Evolutionary conservation across 1,284 basidiomycete genomes (phyloP).

Genomic region (Pseudozyma pruni): DNA sequence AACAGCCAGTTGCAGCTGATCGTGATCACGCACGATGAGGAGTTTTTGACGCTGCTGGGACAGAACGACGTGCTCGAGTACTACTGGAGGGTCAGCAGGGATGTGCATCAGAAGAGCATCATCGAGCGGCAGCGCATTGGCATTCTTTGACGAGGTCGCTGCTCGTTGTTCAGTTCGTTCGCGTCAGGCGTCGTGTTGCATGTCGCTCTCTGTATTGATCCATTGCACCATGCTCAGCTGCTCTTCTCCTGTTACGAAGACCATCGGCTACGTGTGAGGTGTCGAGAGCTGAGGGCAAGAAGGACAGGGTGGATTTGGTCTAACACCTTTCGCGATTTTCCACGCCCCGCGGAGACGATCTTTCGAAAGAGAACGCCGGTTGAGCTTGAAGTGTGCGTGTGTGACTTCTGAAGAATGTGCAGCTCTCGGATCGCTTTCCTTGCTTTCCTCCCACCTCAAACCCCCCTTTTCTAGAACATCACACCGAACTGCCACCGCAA

Average conservation of each 20-base stretch:
- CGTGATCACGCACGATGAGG: slow-evolving; percentile 75
- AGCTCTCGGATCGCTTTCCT: neutral
- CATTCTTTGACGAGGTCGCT: slow-evolving; percentile 8
- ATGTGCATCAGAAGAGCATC: slow-evolving; percentile 55
- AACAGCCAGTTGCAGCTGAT: slow-evolving; percentile 96
- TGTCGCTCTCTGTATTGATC: neutral
- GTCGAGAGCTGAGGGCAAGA: too few relatives aligned
- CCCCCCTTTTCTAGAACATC: neutral
- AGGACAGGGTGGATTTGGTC: too few relatives aligned
- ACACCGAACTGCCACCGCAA: neutral
- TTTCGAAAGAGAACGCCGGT: slow-evolving; percentile 31
- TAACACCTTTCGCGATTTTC: slow-evolving; percentile 8
- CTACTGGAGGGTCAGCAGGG: slow-evolving; percentile 64
- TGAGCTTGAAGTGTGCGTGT: too few relatives aligned
- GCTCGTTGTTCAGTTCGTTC: neutral
- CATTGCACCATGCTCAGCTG: too few relatives aligned
- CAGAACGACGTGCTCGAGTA: slow-evolving; percentile 62
- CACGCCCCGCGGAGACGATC: neutral
- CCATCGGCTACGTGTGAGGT: too few relatives aligned
- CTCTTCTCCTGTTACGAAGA: too few relatives aligned
- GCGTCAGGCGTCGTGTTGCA: neutral
- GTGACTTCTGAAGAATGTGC: slow-evolving; percentile 2
- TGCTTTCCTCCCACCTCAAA: neutral
- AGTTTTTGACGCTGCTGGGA: slow-evolving; percentile 59
- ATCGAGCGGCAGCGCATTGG: slow-evolving; percentile 51